phyloP scores from a whole-genome alignment of 2,329 filamentous ascomycete species.

The Fusarium sp. region DNA sequence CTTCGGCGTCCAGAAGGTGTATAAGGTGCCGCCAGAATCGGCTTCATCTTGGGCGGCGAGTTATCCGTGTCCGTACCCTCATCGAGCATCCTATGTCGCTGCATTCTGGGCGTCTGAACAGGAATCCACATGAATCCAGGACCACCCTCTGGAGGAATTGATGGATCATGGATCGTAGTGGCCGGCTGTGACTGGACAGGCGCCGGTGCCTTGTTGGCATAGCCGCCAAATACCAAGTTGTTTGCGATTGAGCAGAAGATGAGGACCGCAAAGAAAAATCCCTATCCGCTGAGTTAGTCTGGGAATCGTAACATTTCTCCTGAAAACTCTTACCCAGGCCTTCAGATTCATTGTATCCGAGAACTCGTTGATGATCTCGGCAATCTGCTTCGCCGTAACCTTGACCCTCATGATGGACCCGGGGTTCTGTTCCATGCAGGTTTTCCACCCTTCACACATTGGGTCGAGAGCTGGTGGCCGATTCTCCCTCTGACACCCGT shows the following conservation, averaged over 20 bases:
- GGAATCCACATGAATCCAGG: constrained; percentile 64
- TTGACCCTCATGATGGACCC: constrained; percentile 81
- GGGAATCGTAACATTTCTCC: neutral
- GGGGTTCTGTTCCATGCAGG: constrained; percentile 89
- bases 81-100: constrained; percentile 56
- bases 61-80: constrained; percentile 65
- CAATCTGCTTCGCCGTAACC: constrained; percentile 88
- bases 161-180: constrained; percentile 31
- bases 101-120: constrained; percentile 60
- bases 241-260: constrained; percentile 62
- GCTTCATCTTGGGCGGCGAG: constrained; percentile 57
- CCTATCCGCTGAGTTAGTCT: constrained; percentile 50
- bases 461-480: constrained; percentile 76
- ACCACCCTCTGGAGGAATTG: constrained; percentile 46
- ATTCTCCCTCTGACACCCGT: constrained; percentile 75
- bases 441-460: constrained; percentile 83
- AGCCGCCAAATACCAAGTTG: constrained; percentile 59
- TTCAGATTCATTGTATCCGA: constrained; percentile 92
- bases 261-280: constrained; percentile 63
- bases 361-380: constrained; percentile 93
- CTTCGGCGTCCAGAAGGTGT: constrained; percentile 61
- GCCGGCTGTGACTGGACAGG: constrained; percentile 43
- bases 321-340: constrained; percentile 60
- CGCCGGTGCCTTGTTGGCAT: constrained; percentile 44
- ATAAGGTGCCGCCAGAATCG: constrained; percentile 57